Evolutionary conservation across 1,284 basidiomycete genomes (phyloP).

Genomic region (Quambalaria eucalypti): DNA sequence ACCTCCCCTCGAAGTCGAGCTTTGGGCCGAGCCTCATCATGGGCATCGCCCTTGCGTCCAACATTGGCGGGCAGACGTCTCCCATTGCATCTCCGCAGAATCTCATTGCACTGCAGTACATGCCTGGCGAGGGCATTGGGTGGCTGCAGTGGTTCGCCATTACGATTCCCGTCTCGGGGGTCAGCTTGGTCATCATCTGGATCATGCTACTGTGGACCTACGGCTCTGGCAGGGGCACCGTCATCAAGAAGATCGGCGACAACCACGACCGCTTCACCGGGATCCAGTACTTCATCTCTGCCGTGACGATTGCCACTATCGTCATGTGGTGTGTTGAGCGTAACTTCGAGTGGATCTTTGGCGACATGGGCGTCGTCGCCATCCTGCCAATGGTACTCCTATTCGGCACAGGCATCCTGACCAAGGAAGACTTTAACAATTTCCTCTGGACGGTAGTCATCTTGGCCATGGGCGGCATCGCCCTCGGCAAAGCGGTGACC

Average conservation of each 20-base stretch:
- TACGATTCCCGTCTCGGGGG: slow-evolving; percentile 75
- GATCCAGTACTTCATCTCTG: slow-evolving; percentile 83
- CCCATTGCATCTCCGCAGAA: slow-evolving; percentile 92
- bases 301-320: slow-evolving; percentile 79
- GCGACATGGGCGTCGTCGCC: slow-evolving; percentile 93
- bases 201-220: slow-evolving; percentile 76
- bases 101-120: slow-evolving; percentile 77
- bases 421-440: slow-evolving; percentile 60
- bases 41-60: slow-evolving; percentile 90
- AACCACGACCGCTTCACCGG: slow-evolving; percentile 55
- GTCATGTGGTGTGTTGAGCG: slow-evolving; percentile 83
- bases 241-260: slow-evolving; percentile 38
- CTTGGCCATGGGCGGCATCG: slow-evolving; percentile 84
- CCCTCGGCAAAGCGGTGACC: slow-evolving; percentile 84
- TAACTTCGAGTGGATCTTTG: slow-evolving; percentile 66
- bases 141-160: slow-evolving; percentile 94
- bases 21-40: slow-evolving; percentile 88
- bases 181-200: slow-evolving; percentile 86
- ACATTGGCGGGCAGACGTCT: slow-evolving; percentile 94
- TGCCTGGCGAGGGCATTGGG: slow-evolving; percentile 69
- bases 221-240: slow-evolving; percentile 60
- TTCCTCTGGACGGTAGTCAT: slow-evolving; percentile 47
- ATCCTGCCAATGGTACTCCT: slow-evolving; percentile 85
- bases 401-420: slow-evolving; percentile 85
- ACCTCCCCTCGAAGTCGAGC: slow-evolving; percentile 72